Conservation (phyloP, 2,329 filamentous ascomycete genomes). For the Sporothrix pallida region DNA sequence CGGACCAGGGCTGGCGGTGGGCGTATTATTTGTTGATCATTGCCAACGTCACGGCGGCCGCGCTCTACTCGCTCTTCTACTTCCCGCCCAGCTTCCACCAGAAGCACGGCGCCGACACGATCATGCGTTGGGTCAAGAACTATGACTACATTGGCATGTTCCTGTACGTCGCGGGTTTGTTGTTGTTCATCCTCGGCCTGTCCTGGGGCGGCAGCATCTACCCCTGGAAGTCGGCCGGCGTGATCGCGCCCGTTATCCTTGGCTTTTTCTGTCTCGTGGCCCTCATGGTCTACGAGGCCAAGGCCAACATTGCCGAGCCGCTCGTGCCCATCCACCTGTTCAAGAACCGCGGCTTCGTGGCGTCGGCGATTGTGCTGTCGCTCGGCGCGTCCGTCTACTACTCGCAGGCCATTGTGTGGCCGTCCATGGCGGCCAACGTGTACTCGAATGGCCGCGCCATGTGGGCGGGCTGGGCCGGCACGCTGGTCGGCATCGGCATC, state of each 20-base stretch:
- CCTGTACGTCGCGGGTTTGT: slow-evolving; percentile 54
- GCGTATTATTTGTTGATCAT: slow-evolving; percentile 38
- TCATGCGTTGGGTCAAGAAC: slow-evolving; percentile 35
- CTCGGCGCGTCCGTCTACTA: slow-evolving; percentile 47
- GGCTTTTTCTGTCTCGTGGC: slow-evolving; percentile 37
- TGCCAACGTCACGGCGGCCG: slow-evolving; percentile 35
- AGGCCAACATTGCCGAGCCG: slow-evolving; percentile 45
- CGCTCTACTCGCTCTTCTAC: slow-evolving; percentile 37
- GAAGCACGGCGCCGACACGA: slow-evolving; percentile 34
- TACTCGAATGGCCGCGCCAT: slow-evolving; percentile 39
- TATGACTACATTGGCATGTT: slow-evolving; percentile 57
- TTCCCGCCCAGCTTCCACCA: slow-evolving; percentile 37
- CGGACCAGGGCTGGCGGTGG: slow-evolving; percentile 37
- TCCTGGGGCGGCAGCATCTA: slow-evolving; percentile 52
- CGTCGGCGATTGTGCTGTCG: slow-evolving; percentile 41
- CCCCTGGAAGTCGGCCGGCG: slow-evolving; percentile 50
- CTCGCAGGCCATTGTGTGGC: slow-evolving; percentile 45
- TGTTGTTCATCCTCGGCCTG: slow-evolving; percentile 55
- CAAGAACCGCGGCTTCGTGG: slow-evolving; percentile 43
- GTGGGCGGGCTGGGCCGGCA: slow-evolving; percentile 38
- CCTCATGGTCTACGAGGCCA: slow-evolving; percentile 42
- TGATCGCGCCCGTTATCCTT: slow-evolving; percentile 32
- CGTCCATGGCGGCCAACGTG: slow-evolving; percentile 40
- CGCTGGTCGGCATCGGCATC: slow-evolving; percentile 40
- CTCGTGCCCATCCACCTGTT: slow-evolving; percentile 48